Percentiles rank a stretch among this genome's conserved stretches.
Evolutionary conservation across 768 basidiomycete genomes (phyloP).

Genomic region (Kwoniella sp.): DNA sequence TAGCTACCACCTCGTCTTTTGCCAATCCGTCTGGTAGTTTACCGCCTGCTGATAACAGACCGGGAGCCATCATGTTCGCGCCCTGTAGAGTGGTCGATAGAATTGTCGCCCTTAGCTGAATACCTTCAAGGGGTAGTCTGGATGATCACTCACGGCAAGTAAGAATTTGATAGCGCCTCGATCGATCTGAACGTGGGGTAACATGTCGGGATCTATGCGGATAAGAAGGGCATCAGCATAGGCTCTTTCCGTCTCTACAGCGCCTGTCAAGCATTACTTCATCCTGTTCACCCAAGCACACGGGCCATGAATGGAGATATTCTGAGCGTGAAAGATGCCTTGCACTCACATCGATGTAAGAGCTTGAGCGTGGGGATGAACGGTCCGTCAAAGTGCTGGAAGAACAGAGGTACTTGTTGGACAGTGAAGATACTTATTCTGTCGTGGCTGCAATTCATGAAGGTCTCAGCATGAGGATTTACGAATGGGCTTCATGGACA

Average conservation of each 20-base stretch:
- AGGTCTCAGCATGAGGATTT: no score
- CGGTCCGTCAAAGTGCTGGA: constrained; percentile 95
- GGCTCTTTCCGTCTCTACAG: no score
- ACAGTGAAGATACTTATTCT: constrained; percentile 92
- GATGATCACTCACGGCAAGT: constrained; percentile 64
- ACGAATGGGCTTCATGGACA: no score
- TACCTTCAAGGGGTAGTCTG: not conserved
- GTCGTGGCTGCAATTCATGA: constrained; percentile 90
- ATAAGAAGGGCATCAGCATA: not conserved
- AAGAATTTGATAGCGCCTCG: constrained; percentile 97
- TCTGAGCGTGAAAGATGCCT: not conserved
- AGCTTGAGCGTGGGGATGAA: constrained; percentile 84
- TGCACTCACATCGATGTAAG: constrained; percentile 80
- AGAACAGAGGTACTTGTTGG: constrained; percentile 82
- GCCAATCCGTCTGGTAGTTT: constrained; percentile 75
- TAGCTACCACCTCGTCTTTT: constrained; percentile 77
- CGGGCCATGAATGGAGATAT: no score
- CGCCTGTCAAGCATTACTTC: no score
- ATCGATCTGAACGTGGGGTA: constrained; percentile 87
- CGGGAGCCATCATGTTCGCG: constrained; percentile 65
- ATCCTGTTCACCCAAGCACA: no score
- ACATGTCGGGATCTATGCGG: constrained; percentile 77
- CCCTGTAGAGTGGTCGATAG: constrained; percentile 40
- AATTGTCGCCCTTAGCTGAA: no score
- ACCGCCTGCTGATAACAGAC: constrained; percentile 89